Percentiles rank a stretch among this genome's conserved stretches.
phyloP scores from a whole-genome alignment of 305 asterid genomes.

The Fraxinus ornus region DNA sequence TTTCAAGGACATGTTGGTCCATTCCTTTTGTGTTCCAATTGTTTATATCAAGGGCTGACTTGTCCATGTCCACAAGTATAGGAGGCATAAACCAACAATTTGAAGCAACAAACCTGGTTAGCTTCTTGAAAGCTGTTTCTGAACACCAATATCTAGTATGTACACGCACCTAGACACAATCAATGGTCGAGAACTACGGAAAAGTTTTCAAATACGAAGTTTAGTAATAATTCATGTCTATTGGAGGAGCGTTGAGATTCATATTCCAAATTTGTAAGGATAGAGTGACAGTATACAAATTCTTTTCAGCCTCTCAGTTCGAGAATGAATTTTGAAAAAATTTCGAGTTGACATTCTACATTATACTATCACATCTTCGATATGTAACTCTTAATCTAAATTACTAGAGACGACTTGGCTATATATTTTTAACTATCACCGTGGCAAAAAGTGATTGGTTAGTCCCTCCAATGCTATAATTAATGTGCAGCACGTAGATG shows the following conservation, averaged over 20 bases:
- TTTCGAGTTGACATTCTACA: not conserved
- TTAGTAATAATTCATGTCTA: not conserved
- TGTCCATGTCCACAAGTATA: conserved; percentile 20
- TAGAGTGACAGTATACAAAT: not conserved
- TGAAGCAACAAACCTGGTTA: conserved; percentile 43
- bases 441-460: not conserved
- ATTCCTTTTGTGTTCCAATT: conserved; percentile 24
- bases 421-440: not conserved
- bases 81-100: conserved; percentile 31
- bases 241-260: not conserved
- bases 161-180: conserved; percentile 29
- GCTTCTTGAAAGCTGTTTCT: conserved; percentile 28
- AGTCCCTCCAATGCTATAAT: not conserved
- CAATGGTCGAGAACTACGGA: not conserved
- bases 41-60: conserved; percentile 22
- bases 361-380: not conserved
- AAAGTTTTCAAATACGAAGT: not conserved
- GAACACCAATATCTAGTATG: conserved; percentile 10
- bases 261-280: not conserved
- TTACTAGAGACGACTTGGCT: not conserved
- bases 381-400: not conserved
- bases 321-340: not conserved
- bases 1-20: conserved; percentile 25
- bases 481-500: not conserved
- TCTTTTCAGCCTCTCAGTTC: not conserved